Conservation (phyloP, 176 grass and related monocot genomes). For the Neostapfia colusana region DNA sequence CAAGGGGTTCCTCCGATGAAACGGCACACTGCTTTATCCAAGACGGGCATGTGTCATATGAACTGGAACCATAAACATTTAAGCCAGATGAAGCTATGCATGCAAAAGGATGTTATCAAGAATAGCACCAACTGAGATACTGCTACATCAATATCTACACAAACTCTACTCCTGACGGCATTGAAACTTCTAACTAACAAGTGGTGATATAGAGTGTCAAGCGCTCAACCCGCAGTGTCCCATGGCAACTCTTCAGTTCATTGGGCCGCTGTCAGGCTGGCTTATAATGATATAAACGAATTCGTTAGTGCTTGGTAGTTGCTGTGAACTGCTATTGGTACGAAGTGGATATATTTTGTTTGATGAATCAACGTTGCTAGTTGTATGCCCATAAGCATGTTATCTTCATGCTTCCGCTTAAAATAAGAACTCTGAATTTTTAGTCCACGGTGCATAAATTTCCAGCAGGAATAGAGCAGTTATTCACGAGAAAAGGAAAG, state of each 20-base stretch:
- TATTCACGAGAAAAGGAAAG: background rate
- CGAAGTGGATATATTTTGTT: background rate
- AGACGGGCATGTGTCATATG: background rate
- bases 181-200: conserved; percentile 8
- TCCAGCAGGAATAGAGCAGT: conserved; percentile 1
- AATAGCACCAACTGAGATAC: background rate
- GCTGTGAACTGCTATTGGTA: background rate
- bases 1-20: background rate
- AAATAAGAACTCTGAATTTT: conserved; percentile 25
- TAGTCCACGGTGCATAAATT: conserved; percentile 11
- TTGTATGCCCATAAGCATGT: background rate
- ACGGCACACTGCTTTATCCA: background rate
- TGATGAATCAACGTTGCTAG: background rate
- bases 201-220: background rate
- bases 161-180: background rate
- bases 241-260: conserved; percentile 14
- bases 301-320: conserved; percentile 1
- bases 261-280: background rate
- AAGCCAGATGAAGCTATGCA: background rate
- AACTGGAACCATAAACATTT: background rate
- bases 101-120: conserved; percentile 5
- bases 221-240: background rate
- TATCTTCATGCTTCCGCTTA: background rate
- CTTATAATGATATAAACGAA: background rate
- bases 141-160: background rate